phyloP scores from a whole-genome alignment of 2,329 filamentous ascomycete genomes.

The Xylariaceae sp. region DNA sequence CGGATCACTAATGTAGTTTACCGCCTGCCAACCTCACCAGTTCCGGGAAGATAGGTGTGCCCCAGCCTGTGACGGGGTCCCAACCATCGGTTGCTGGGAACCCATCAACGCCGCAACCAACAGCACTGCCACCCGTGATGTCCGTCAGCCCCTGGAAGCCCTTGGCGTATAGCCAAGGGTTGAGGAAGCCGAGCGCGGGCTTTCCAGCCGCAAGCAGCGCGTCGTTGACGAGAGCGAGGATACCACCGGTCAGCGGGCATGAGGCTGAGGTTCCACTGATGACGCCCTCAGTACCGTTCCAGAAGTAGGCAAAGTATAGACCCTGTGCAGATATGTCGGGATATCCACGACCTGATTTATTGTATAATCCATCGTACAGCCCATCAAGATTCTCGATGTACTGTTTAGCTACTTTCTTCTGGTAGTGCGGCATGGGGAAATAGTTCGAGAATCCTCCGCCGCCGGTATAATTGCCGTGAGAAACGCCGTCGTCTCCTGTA shows the following conservation, averaged over 20 bases:
- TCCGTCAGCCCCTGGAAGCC: constrained; percentile 34
- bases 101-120: constrained; percentile 31
- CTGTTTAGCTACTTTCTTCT: constrained; percentile 29
- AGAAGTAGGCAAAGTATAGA: constrained; percentile 6
- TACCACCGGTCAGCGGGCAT: constrained; percentile 49
- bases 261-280: constrained; percentile 52
- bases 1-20: constrained; percentile 14
- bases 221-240: constrained; percentile 60
- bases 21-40: constrained; percentile 21
- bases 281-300: constrained; percentile 27
- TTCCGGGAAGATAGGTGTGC: constrained; percentile 27
- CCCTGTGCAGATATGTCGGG: constrained; percentile 37
- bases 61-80: constrained; percentile 30
- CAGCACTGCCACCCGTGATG: constrained; percentile 33
- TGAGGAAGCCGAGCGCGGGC: constrained; percentile 37
- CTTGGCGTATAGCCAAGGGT: constrained; percentile 37
- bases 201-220: constrained; percentile 49
- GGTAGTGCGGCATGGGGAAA: constrained; percentile 38
- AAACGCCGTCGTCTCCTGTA: constrained; percentile 16
- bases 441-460: constrained; percentile 44
- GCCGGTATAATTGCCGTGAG: constrained; percentile 15
- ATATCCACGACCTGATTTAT: constrained; percentile 39
- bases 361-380: constrained; percentile 41
- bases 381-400: constrained; percentile 38
- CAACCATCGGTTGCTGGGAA: constrained; percentile 28